Conservation (phyloP, 768 basidiomycete genomes). For the Lactifluus rugatus region DNA sequence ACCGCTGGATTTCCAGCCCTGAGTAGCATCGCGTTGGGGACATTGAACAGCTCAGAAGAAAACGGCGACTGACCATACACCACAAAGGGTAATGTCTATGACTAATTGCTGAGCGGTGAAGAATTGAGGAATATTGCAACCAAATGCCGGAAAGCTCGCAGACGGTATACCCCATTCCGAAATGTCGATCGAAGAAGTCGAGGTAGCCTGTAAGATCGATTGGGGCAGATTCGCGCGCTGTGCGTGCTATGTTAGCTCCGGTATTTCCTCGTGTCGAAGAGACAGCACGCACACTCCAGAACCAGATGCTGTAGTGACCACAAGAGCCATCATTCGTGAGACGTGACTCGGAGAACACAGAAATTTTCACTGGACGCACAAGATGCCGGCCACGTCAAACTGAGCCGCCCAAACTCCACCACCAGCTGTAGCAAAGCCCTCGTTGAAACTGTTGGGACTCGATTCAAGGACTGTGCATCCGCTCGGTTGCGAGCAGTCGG, state of each 20-base stretch:
- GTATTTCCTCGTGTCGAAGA: neutral
- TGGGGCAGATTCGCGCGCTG: conserved; percentile 33
- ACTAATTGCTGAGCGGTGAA: conserved; percentile 44
- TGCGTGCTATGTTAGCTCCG: neutral
- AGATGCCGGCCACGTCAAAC: conserved; percentile 49
- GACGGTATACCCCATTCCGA: conserved; percentile 39
- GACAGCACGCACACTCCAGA: conserved; percentile 33
- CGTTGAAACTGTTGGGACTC: conserved; percentile 32
- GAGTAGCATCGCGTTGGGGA: neutral
- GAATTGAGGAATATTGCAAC: conserved; percentile 37
- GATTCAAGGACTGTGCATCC: conserved; percentile 31
- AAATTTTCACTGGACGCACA: conserved; percentile 25
- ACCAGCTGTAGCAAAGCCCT: conserved; percentile 38
- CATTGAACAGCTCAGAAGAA: neutral
- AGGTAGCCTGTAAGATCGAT: conserved; percentile 27
- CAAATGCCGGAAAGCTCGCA: conserved; percentile 32
- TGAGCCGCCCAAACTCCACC: conserved; percentile 64
- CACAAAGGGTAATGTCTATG: conserved; percentile 50
- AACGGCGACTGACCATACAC: conserved; percentile 33
- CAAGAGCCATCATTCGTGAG: neutral
- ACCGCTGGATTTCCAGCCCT: conserved; percentile 44
- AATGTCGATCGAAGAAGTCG: conserved; percentile 29
- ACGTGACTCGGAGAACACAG: neutral
- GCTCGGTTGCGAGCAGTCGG: conserved; percentile 27
- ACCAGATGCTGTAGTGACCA: conserved; percentile 33